These are phyloP conservation scores for Simplicillium aogashimaense DNA, from an alignment of 2,329 filamentous ascomycete genomes.

Conservation along the genomic window DNA sequence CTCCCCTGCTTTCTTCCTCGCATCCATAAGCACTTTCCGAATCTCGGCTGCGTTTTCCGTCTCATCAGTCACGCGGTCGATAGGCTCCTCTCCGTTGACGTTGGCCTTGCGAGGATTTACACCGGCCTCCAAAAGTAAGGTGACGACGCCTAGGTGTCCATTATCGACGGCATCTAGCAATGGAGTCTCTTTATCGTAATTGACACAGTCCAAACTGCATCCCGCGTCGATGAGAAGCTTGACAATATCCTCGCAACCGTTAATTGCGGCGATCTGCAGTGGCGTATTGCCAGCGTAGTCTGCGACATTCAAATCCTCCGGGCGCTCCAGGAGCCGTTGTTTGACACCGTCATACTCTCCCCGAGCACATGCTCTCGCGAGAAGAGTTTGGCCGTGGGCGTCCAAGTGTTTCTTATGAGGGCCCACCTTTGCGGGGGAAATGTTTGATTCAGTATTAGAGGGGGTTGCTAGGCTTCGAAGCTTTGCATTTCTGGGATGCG, in stretches of 20 bases:
- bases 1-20: constrained; percentile 44
- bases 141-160: constrained; percentile 80
- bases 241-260: constrained; percentile 80
- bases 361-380: constrained; percentile 83
- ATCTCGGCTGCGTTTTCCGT: constrained; percentile 74
- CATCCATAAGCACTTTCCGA: constrained; percentile 53
- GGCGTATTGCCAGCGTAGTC: constrained; percentile 97
- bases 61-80: constrained; percentile 70
- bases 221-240: constrained; percentile 76
- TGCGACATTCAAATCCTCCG: constrained; percentile 77
- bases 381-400: constrained; percentile 79
- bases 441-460: constrained; percentile 45
- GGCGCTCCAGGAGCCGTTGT: constrained; percentile 63
- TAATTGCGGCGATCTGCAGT: constrained; percentile 82
- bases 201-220: constrained; percentile 71
- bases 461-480: constrained; percentile 46
- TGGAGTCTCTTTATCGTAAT: constrained; percentile 82
- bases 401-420: constrained; percentile 82
- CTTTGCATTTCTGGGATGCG: constrained; percentile 48
- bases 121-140: constrained; percentile 70
- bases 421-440: constrained; percentile 58
- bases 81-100: constrained; percentile 82
- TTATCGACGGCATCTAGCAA: constrained; percentile 96
- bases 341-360: constrained; percentile 75
- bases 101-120: constrained; percentile 90